Evolutionary conservation across 129 eudicot species (phyloP), one percentile per base, ranked within the genome.

Genomic region (Arctium lappa): DNA sequence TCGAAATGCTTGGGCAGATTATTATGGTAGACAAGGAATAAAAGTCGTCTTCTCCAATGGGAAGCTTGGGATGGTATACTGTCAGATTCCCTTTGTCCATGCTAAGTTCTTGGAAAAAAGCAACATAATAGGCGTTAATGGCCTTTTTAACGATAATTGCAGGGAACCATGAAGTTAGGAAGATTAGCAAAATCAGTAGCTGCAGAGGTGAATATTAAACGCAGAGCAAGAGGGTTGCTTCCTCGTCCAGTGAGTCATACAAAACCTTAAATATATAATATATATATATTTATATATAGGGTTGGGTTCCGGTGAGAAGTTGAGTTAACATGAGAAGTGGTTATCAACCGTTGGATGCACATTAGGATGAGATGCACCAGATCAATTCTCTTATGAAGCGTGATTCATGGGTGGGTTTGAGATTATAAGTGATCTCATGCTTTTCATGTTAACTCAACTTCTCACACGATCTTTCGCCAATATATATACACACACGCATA

Each of bases 1-100:
- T 77, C 89, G 97, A 37, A 88, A 95, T 90, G 97, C 97, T 29
- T 95, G 99, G 99, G 97, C 97, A 42, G 87, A 86, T 87, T 91
- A 95, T 87, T 95, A 87, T 87, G 94, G 95, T 31, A 88, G 83
- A 78, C 97, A 87, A 88, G 97, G 97, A 60, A 87, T 86, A 53
- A 93, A 90, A 81, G 97, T 93, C 2, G 90, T 95, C 68, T 91
- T 93, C 85, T 90, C 99, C 77, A 93, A 95, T 78, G 99, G 99
- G 70, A 79, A 95, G 84, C 95, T 95, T 77, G 99, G 99, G 31
- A 91, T 91, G 99, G 99, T 95, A 91, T 70, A 46, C 38, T 11
- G 36, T 44, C 34, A 2, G 18, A 40, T 74, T 76, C 65, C 27
- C 46, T 77, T 15, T 15, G 42, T 36, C 9, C 39, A 12, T 76